Evolutionary conservation across 2,329 filamentous ascomycete genomes (phyloP).

Genomic region (Claviceps pusilla): DNA sequence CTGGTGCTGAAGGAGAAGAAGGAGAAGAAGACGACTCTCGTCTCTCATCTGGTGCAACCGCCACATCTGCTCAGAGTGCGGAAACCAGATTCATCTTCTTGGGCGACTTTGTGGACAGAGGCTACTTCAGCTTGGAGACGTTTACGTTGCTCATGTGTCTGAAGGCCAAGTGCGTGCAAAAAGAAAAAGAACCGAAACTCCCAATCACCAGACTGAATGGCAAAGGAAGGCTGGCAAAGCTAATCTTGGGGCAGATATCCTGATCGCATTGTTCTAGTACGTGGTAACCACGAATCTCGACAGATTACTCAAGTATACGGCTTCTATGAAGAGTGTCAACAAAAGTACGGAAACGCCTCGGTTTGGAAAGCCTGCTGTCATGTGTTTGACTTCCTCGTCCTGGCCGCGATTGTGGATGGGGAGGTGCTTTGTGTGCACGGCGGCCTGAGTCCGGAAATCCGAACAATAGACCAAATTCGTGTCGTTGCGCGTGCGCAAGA

Average conservation of each 20-base stretch:
- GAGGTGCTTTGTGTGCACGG: constrained; percentile 98
- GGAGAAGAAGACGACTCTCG: constrained; percentile 28
- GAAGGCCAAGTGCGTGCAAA: constrained; percentile 47
- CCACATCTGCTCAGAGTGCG: constrained; percentile 29
- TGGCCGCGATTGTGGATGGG: constrained; percentile 94
- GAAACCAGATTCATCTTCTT: constrained; percentile 45
- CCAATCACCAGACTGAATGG: neutral
- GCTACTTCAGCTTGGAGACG: constrained; percentile 94
- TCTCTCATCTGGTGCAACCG: constrained; percentile 17
- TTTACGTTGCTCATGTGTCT: constrained; percentile 94
- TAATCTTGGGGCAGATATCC: constrained; percentile 52
- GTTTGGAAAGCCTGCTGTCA: constrained; percentile 99
- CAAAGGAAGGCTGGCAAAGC: neutral
- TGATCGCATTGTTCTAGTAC: constrained; percentile 84
- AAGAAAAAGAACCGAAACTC: neutral
- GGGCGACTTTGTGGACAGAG: constrained; percentile 93
- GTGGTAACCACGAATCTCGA: constrained; percentile 93
- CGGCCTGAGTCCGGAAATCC: constrained; percentile 75
- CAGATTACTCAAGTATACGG: constrained; percentile 98
- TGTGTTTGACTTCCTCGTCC: constrained; percentile 94
- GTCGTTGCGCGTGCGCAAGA: constrained; percentile 96
- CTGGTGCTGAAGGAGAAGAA: constrained; percentile 35
- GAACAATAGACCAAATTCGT: constrained; percentile 97
- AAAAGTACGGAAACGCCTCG: constrained; percentile 96
- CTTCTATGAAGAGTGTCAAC: constrained; percentile 95